Evolutionary conservation across 305 asterid species (phyloP).

Genomic region (Ruellia speciosa): DNA sequence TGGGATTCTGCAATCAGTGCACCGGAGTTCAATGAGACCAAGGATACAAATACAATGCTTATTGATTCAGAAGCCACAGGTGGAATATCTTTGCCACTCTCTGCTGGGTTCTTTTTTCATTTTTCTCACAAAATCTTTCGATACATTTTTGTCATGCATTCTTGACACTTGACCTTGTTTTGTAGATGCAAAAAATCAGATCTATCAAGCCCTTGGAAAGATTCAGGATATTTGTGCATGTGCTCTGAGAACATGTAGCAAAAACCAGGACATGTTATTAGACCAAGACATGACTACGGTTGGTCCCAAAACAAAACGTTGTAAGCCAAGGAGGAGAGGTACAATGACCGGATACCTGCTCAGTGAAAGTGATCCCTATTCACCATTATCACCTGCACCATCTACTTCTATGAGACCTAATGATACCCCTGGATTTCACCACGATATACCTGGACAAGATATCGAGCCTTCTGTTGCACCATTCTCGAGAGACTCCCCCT

Average conservation of each 20-base stretch:
- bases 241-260: constrained; percentile 35
- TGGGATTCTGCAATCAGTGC: constrained; percentile 48
- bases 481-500: constrained; percentile 37
- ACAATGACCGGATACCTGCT: constrained; percentile 34
- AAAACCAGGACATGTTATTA: constrained; percentile 29
- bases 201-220: constrained; percentile 44
- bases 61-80: constrained; percentile 45
- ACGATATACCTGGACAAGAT: constrained; percentile 34
- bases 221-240: constrained; percentile 46
- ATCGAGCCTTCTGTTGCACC: constrained; percentile 36
- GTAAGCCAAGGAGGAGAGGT: constrained; percentile 53
- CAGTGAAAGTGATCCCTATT: constrained; percentile 23
- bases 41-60: constrained; percentile 34
- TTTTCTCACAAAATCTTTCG: background rate
- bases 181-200: constrained; percentile 9
- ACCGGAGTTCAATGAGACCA: constrained; percentile 34
- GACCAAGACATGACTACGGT: constrained; percentile 30
- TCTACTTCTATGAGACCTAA: constrained; percentile 37
- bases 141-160: background rate
- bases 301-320: constrained; percentile 47
- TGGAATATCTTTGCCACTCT: constrained; percentile 12
- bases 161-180: background rate
- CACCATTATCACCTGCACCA: constrained; percentile 38
- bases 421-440: constrained; percentile 33
- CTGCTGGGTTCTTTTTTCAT: background rate